These are phyloP conservation scores for Bipolaris victoriae DNA, from an alignment of 2,329 filamentous ascomycete genomes.

Conservation along the genomic window DNA sequence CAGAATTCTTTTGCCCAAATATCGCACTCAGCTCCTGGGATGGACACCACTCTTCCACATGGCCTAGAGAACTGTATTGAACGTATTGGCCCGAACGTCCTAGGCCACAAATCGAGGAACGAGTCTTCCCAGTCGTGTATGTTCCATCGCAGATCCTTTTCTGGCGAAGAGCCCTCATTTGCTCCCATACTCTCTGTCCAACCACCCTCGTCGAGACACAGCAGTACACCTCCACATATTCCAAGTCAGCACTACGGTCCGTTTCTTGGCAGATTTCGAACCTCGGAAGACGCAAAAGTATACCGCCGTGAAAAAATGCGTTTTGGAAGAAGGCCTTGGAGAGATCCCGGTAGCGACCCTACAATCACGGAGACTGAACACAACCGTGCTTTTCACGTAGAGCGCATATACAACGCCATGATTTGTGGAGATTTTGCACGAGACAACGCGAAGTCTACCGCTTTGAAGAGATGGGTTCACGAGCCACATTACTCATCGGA, in stretches of 20 bases:
- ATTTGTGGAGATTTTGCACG: conserved; percentile 35
- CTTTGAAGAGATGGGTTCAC: conserved; percentile 44
- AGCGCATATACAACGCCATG: conserved; percentile 46
- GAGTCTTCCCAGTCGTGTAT: conserved; percentile 14
- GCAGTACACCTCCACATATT: conserved; percentile 11
- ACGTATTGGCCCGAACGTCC: too few species aligned
- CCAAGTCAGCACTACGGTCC: conserved; percentile 22
- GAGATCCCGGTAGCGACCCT: conserved; percentile 27
- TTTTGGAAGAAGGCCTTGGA: conserved; percentile 37
- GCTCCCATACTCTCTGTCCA: conserved; percentile 11
- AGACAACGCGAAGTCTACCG: conserved; percentile 41
- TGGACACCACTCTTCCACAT: conserved; percentile 18
- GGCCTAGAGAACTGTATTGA: conserved; percentile 18
- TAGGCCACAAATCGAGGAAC: conserved; percentile 14
- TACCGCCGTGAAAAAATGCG: conserved; percentile 35
- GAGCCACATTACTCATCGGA: conserved; percentile 36
- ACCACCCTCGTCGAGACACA: conserved; percentile 6
- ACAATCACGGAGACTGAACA: conserved; percentile 30
- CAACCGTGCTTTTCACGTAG: conserved; percentile 27
- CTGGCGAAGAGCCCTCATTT: conserved; percentile 3
- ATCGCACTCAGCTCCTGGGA: conserved; percentile 7
- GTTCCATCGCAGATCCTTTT: conserved; percentile 13
- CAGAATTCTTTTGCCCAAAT: conserved; percentile 3
- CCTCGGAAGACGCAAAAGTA: conserved; percentile 28
- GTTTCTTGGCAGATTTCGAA: conserved; percentile 29